Percentiles rank a stretch among this genome's conserved stretches.
Conservation (phyloP, 2,329 filamentous ascomycete genomes). For the Thielaviopsis cerberus region DNA sequence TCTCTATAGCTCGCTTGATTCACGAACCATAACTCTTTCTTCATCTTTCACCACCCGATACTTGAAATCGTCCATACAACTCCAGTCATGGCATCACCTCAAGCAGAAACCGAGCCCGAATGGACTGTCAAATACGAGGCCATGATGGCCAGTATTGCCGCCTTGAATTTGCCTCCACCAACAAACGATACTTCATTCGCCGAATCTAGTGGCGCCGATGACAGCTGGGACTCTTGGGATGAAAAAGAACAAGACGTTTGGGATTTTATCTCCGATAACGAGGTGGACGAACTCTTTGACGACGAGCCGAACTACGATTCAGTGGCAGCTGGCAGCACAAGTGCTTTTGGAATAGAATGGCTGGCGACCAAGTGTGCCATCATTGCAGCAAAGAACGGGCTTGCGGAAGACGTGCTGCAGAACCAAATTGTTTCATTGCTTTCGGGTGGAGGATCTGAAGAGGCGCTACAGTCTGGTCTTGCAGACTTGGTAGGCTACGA, state of each 20-base stretch:
- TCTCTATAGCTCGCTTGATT: too few species aligned
- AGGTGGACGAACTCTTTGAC: conserved; percentile 37
- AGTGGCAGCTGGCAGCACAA: conserved; percentile 15
- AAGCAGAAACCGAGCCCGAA: conserved; percentile 19
- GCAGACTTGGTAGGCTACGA: conserved; percentile 85
- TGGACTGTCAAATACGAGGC: conserved; percentile 73
- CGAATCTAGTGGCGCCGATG: conserved; percentile 32
- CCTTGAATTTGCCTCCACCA: conserved; percentile 36
- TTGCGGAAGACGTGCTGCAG: conserved; percentile 52
- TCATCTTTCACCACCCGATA: too few species aligned
- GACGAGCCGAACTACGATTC: conserved; percentile 15
- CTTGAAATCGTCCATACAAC: not conserved
- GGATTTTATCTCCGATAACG: conserved; percentile 70
- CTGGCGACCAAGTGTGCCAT: conserved; percentile 46
- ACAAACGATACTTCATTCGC: conserved; percentile 19
- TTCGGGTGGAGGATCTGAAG: conserved; percentile 47
- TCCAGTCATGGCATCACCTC: conserved; percentile 1
- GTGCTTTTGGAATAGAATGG: conserved; percentile 47
- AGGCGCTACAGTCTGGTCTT: conserved; percentile 78
- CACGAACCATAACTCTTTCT: too few species aligned
- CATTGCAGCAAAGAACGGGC: conserved; percentile 47
- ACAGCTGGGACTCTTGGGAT: conserved; percentile 36
- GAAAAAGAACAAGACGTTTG: conserved; percentile 66
- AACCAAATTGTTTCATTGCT: conserved; percentile 62
- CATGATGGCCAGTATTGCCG: conserved; percentile 72